Conservation (phyloP, 106 monocot genomes). For the Acorus gramineus region DNA sequence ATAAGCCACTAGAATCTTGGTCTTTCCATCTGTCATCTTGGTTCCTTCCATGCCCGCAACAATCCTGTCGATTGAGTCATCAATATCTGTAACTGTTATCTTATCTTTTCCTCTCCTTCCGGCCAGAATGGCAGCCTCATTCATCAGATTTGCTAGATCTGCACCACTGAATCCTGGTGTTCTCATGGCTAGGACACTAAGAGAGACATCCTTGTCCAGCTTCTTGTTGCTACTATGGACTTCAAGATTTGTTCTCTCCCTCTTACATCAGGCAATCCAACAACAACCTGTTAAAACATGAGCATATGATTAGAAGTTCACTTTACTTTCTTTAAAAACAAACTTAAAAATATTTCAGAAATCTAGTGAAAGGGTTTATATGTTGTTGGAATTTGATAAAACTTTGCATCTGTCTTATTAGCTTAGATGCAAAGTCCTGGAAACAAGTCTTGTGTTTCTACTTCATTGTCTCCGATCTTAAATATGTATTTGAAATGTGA, state of each 20-base stretch:
- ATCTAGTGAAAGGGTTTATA: too few species aligned
- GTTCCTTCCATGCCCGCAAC: conserved; percentile 66
- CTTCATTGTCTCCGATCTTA: too few species aligned
- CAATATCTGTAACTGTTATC: conserved; percentile 52
- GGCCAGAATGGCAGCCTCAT: conserved; percentile 74
- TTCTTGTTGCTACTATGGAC: conserved; percentile 60
- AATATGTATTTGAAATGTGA: too few species aligned
- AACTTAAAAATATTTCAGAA: too few species aligned
- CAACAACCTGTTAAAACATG: conserved; percentile 27
- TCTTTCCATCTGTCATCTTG: conserved; percentile 59
- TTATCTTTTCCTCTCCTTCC: conserved; percentile 53
- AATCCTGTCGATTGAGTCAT: conserved; percentile 60
- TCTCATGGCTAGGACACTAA: conserved; percentile 55
- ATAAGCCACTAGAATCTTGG: conserved; percentile 52
- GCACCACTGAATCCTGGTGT: conserved; percentile 73
- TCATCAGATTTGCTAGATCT: conserved; percentile 72
- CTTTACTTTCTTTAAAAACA: too few species aligned
- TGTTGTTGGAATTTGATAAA: too few species aligned
- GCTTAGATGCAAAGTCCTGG: too few species aligned
- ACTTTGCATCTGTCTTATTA: too few species aligned
- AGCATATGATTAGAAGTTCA: too few species aligned
- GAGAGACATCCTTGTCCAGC: conserved; percentile 45
- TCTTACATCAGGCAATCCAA: conserved; percentile 46
- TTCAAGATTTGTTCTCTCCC: conserved; percentile 60
- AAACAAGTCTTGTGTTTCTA: too few species aligned